Conservation (phyloP, 306 rosid species). For the Gastrolobium villosum region DNA sequence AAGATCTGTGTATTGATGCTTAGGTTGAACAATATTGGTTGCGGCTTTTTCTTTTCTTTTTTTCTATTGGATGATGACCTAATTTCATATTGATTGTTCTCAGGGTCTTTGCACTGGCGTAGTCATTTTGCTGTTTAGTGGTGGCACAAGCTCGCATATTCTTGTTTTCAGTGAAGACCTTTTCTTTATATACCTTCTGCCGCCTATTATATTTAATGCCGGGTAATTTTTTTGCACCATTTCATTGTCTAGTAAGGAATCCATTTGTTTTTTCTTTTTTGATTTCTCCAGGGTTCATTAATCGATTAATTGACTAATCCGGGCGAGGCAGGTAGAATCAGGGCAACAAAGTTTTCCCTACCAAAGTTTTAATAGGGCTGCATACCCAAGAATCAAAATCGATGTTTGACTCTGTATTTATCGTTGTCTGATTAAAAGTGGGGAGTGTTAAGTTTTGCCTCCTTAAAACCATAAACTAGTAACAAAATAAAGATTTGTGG, state of each 20-base stretch:
- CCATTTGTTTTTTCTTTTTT: too few relatives aligned
- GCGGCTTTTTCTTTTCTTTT: background rate
- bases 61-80: slow-evolving; percentile 31
- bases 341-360: too few relatives aligned
- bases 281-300: too few relatives aligned
- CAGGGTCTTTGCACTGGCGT: slow-evolving; percentile 91
- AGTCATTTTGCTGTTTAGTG: slow-evolving; percentile 78
- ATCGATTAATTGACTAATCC: too few relatives aligned
- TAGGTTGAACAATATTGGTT: slow-evolving; percentile 22
- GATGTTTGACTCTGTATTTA: slow-evolving; percentile 13
- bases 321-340: too few relatives aligned
- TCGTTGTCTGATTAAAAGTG: slow-evolving; percentile 18
- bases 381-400: too few relatives aligned
- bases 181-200: slow-evolving; percentile 96
- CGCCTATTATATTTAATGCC: slow-evolving; percentile 97
- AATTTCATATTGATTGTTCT: slow-evolving; percentile 48
- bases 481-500: slow-evolving; percentile 7
- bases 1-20: slow-evolving; percentile 11
- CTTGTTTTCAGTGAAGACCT: slow-evolving; percentile 97
- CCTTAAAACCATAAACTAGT: slow-evolving; percentile 22
- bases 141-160: slow-evolving; percentile 91
- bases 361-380: too few relatives aligned
- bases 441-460: slow-evolving; percentile 17
- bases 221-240: slow-evolving; percentile 65
- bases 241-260: background rate